Base-by-base conservation (phyloP, 495 filamentous ascomycete genomes). In the Neurospora sp. region DNA sequence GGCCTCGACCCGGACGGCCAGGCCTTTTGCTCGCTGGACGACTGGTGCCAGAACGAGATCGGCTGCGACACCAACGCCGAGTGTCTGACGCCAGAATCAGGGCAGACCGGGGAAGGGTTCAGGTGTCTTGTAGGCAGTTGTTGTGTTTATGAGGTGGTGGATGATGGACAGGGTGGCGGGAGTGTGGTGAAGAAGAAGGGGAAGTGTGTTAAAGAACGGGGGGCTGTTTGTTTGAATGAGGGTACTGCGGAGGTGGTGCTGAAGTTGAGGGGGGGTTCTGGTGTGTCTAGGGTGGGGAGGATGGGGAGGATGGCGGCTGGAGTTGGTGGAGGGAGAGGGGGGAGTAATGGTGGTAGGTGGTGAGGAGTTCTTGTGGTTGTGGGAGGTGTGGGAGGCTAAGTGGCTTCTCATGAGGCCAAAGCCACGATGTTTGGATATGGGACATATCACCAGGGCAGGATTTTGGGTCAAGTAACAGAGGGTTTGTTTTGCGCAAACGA, bases 41-140 rank as follows among this genome's bases (percentile, higher is more conserved):
- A 68, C 42, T 69, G 38, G 42, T 71, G 70, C 45, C 31, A 31
- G 27, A 35, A 61, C 7, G 70, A 71, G 45, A 22, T 35, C 16
- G 70, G 53, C 18, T 71, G 70, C 35, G 31, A 20, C 4, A 71
- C 45, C 12, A 71, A 71, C 31, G 39, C 10, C 8, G 70, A 65
- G 14, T 74, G 71, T 31, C 38, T 40, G 18, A n/a, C 40, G 1
- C 53, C 53, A 27, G 53, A 8, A 0, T 27, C 47, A 65, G 9
- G 6, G 27, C 53, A 65, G 53, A 65, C 53, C 12, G 53, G 53
- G 27, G 53, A 65, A 65, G 69, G 70, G 16, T 71, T 68, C 8
- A 18, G 38, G 12, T 75, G 74, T n/a, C 39, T 75, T 2, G 41
- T 75, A 9, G 71, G 69, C 18, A 73, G 73, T 44, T 75, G 73